Evolutionary conservation across 352 stramenopile species (phyloP).

Genomic region (Pilasporangium apinafurcum): DNA sequence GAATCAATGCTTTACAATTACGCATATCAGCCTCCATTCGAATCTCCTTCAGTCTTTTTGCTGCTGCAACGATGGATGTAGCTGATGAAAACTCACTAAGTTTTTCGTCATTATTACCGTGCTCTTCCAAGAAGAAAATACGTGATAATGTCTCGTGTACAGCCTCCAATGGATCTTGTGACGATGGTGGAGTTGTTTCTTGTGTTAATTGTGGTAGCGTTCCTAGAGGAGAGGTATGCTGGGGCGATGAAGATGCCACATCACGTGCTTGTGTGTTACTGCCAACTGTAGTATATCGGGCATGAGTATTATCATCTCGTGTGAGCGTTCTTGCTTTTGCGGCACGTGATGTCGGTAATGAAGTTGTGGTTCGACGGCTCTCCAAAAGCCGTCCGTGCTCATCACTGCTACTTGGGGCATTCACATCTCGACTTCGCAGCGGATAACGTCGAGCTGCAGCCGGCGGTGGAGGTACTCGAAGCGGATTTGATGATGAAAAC

Average conservation of each 20-base stretch:
- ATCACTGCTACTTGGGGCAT: constrained; percentile 6
- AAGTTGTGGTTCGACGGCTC: background rate
- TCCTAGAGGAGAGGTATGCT: no score
- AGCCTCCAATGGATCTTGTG: constrained; percentile 30
- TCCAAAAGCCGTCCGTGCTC: background rate
- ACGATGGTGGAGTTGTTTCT: no score
- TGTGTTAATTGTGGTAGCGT: no score
- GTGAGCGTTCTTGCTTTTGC: no score
- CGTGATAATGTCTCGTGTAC: constrained; percentile 50
- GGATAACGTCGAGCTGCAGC: constrained; percentile 24
- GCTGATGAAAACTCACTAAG: constrained; percentile 57
- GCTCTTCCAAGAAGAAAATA: constrained; percentile 66
- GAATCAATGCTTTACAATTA: constrained; percentile 12
- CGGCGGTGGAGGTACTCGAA: constrained; percentile 11
- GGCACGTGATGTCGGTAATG: no score
- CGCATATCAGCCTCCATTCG: constrained; percentile 41
- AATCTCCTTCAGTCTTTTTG: constrained; percentile 62
- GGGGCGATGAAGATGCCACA: no score
- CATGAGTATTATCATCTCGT: constrained; percentile 1
- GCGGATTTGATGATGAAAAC: constrained; percentile 11
- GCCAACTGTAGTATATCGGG: background rate
- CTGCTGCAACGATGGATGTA: constrained; percentile 45
- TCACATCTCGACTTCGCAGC: constrained; percentile 26
- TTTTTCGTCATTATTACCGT: constrained; percentile 20
- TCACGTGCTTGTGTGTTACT: constrained; percentile 1